These are phyloP conservation scores for Heliosperma pusillum DNA, from an alignment of 148 eudicot species.

Conservation along the genomic window DNA sequence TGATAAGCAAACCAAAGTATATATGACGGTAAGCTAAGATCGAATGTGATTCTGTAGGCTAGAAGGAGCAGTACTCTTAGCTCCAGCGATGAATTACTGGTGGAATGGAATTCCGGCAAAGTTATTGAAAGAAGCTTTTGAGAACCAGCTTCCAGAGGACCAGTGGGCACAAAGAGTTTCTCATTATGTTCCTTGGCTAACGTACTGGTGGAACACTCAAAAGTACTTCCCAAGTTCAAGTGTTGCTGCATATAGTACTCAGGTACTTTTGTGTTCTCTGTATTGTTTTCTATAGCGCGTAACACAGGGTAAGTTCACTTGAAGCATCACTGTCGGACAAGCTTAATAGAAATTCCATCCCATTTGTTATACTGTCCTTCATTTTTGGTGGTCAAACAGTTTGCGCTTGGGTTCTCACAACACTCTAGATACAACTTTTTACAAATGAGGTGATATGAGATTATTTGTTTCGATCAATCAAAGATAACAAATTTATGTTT, in stretches of 20 bases:
- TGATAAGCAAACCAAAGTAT: not conserved
- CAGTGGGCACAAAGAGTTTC: slow-evolving; percentile 53
- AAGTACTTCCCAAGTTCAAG: slow-evolving; percentile 51
- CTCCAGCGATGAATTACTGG: slow-evolving; percentile 64
- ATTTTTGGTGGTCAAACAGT: not conserved
- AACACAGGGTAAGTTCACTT: slow-evolving; percentile 18
- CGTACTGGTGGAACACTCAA: slow-evolving; percentile 71
- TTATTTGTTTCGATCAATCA: not conserved
- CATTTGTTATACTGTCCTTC: not conserved
- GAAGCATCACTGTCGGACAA: not conserved
- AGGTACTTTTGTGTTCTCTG: slow-evolving; percentile 27
- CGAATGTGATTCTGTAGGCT: slow-evolving; percentile 30
- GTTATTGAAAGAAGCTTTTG: slow-evolving; percentile 36
- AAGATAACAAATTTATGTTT: not conserved
- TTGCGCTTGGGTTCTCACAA: not conserved
- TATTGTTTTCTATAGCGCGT: not conserved
- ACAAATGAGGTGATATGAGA: not conserved
- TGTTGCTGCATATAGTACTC: slow-evolving; percentile 32
- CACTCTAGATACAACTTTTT: not conserved
- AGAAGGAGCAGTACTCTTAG: slow-evolving; percentile 46
- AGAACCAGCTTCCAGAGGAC: slow-evolving; percentile 33
- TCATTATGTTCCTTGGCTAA: slow-evolving; percentile 47
- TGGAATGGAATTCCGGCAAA: slow-evolving; percentile 52
- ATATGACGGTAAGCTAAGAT: not conserved
- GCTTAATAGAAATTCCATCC: not conserved